Conservation (phyloP, 495 filamentous ascomycete species). For the Haplographium delicatum region DNA sequence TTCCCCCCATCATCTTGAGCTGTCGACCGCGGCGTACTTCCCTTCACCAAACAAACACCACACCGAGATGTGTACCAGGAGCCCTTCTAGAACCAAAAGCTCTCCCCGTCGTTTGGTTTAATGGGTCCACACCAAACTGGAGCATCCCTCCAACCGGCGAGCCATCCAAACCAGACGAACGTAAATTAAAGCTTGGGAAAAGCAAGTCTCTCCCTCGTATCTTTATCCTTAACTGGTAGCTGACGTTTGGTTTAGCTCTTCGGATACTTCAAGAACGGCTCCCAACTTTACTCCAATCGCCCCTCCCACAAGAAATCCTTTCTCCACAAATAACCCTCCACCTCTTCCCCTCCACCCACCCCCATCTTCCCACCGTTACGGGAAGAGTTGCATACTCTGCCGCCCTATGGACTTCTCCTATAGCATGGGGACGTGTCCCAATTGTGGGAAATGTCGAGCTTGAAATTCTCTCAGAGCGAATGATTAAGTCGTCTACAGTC, state of each 20-base stretch:
- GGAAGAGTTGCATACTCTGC: conserved; percentile 87
- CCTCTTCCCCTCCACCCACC: conserved; percentile 95
- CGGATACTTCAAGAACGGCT: conserved; percentile 80
- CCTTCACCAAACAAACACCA: not conserved
- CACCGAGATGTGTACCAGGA: conserved; percentile 21
- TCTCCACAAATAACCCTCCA: conserved; percentile 86
- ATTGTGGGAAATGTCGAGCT: conserved; percentile 84
- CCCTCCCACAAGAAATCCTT: conserved; percentile 79
- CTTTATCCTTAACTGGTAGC: not conserved
- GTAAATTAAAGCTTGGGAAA: conserved; percentile 83
- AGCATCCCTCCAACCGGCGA: conserved; percentile 2
- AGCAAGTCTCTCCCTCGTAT: conserved; percentile 50
- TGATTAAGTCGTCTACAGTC: conserved; percentile 56
- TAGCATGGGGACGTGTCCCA: conserved; percentile 91
- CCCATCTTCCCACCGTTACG: conserved; percentile 85
- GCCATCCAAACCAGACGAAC: conserved; percentile 54
- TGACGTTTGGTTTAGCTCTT: conserved; percentile 52
- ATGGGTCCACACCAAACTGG: conserved; percentile 13
- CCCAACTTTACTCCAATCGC: conserved; percentile 77
- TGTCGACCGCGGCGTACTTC: conserved; percentile 4
- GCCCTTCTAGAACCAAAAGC: conserved; percentile 16
- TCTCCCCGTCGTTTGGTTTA: conserved; percentile 25
- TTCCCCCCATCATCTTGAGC: conserved; percentile 4
- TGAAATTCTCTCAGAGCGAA: conserved; percentile 80
- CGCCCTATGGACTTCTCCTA: conserved; percentile 88